Percentiles rank a stretch among this genome's conserved stretches.
Evolutionary conservation across 2,329 filamentous ascomycete species (phyloP).

Genomic region (Clonostachys rhizophaga): DNA sequence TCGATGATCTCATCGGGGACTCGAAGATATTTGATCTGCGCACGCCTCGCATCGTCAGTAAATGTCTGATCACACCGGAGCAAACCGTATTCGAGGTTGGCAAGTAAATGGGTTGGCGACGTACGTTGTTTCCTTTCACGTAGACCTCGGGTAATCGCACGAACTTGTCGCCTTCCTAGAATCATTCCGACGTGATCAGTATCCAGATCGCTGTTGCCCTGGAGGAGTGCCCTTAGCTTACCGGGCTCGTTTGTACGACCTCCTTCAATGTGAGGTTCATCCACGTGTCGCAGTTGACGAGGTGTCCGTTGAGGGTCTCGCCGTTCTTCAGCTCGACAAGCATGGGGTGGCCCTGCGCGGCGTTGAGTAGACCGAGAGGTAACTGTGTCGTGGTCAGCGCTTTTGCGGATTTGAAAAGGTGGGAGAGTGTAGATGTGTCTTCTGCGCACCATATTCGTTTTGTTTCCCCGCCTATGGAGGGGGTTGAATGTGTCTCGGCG

Average conservation of each 20-base stretch:
- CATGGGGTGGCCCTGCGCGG: conserved; percentile 96
- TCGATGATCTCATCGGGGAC: conserved; percentile 97
- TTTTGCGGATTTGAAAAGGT: not conserved
- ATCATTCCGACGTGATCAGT: no score
- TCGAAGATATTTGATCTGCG: conserved; percentile 93
- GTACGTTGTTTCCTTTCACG: conserved; percentile 93
- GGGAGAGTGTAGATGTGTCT: no score
- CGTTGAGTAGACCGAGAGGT: conserved; percentile 80
- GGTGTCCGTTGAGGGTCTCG: conserved; percentile 93
- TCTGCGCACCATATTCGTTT: conserved; percentile 12
- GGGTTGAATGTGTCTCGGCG: not conserved
- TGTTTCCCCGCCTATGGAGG: not conserved
- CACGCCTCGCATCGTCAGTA: not conserved
- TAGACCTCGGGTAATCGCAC: conserved; percentile 90
- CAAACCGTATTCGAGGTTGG: not conserved
- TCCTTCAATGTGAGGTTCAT: conserved; percentile 99
- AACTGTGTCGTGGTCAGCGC: conserved; percentile 35
- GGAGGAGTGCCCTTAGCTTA: conserved; percentile 24
- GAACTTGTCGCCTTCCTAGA: conserved; percentile 86
- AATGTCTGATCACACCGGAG: not conserved
- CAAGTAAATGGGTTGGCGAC: not conserved
- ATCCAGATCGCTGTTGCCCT: no score
- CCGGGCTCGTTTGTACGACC: conserved; percentile 90
- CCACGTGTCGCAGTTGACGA: conserved; percentile 98
- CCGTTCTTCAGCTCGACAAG: conserved; percentile 96